Conservation (phyloP, 805 yeast species). For the Candida glaebosa region DNA sequence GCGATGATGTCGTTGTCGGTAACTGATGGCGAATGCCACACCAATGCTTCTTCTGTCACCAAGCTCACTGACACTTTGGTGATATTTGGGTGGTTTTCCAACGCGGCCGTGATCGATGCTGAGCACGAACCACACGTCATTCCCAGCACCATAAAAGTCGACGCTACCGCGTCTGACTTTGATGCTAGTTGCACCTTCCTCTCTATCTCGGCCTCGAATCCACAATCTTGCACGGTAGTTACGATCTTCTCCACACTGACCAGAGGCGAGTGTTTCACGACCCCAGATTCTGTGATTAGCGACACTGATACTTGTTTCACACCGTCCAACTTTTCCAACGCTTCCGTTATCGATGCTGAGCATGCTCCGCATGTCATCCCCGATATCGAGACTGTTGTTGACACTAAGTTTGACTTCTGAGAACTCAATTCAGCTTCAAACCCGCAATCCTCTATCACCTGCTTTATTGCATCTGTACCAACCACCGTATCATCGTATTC, state of each 20-base stretch:
- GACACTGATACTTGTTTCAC: slow-evolving; percentile 62
- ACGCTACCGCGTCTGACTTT: not conserved
- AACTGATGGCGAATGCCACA: slow-evolving; percentile 42
- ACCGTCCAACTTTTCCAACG: slow-evolving; percentile 47
- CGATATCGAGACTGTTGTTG: slow-evolving; percentile 28
- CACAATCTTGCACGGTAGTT: slow-evolving; percentile 61
- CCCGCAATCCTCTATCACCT: slow-evolving; percentile 30
- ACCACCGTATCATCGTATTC: slow-evolving; percentile 16
- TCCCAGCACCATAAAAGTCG: slow-evolving; percentile 47
- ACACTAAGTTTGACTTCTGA: not conserved
- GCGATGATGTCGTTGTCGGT: slow-evolving; percentile 39
- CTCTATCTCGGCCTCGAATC: slow-evolving; percentile 27
- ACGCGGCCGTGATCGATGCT: slow-evolving; percentile 56
- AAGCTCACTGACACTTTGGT: slow-evolving; percentile 59
- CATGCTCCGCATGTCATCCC: slow-evolving; percentile 97
- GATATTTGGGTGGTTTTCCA: slow-evolving; percentile 51
- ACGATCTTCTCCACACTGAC: slow-evolving; percentile 35
- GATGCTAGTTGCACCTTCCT: not conserved
- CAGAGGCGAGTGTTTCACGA: slow-evolving; percentile 43
- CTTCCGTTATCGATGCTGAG: slow-evolving; percentile 59
- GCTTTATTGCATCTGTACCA: slow-evolving; percentile 14
- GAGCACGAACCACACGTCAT: slow-evolving; percentile 94
- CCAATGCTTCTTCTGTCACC: slow-evolving; percentile 68
- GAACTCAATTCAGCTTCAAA: slow-evolving; percentile 12
- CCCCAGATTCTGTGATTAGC: slow-evolving; percentile 70